Base-by-base conservation (phyloP, 768 basidiomycete species). In the Amanita phalloides region DNA sequence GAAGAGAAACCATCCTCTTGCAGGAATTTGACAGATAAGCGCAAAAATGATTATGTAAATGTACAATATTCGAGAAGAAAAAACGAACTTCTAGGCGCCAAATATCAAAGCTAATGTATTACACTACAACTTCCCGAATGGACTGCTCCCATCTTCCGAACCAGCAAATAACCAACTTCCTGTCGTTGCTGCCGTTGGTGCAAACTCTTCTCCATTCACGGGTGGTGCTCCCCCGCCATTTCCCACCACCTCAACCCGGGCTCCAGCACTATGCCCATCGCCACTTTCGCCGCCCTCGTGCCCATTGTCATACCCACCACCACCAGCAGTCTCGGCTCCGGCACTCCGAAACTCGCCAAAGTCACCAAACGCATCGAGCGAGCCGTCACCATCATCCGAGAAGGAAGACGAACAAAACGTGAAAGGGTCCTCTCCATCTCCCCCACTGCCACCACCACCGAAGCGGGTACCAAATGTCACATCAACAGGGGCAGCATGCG, bases 351-450 rank as follows among this genome's bases (percentile, higher is more conserved):
- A 87, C 49, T 87, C 87, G 3, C 87, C 85, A 59, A 88, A 87
- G 49, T 87, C 87, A 3, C 87, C 85, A 60, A 90, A 90, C 56
- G 71, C 72, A 47, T 83, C 83, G 57, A 88, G 90, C 7, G 84
- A 77, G 3, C 76, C 72, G 49, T 82, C 80, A 44, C 75, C 77
- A 61, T 87, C 86, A 32, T 84, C 84, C 0, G 81, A 77, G 53
- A 79, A 76, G 2, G 77, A 73, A 1, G 77, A 75, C 3, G 77
- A 73, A 1, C 76, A 75, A 56, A 79, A 78, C 2, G 74, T 77
- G 64, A 88, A 86, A 0, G 77, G 76, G 54, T 84, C 72, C 10
- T 52, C 51, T 11, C 51, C 51, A 30, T 45, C 44, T 14, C 28
- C 14, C 1, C 44, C 28, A 11, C 3, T 10, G 30, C 13, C 17